A percentile compares a stretch with the other conserved stretches of the same genome.
Conservation (phyloP, 148 eudicot species). For the Tetragonia tetragonoides region DNA sequence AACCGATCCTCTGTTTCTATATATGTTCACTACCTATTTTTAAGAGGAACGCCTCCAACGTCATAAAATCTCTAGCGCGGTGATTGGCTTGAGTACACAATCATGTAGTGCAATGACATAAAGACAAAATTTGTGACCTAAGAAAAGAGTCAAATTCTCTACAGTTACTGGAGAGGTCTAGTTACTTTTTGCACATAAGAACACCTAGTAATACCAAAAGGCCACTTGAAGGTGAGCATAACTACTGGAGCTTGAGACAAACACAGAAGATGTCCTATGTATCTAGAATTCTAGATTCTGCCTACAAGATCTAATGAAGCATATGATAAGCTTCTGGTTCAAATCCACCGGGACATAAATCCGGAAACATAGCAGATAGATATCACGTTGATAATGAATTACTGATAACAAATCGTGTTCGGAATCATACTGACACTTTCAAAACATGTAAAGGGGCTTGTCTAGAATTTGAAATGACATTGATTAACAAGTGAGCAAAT, state of each 20-base stretch:
- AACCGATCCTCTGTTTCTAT: too few species aligned
- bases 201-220: background rate
- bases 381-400: slow-evolving; percentile 8
- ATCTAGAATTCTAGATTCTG: background rate
- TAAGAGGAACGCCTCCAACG: too few species aligned
- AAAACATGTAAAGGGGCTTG: background rate
- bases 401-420: background rate
- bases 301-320: background rate
- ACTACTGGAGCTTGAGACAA: background rate
- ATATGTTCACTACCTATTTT: too few species aligned
- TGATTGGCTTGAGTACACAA: too few species aligned
- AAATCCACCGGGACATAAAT: slow-evolving; percentile 5
- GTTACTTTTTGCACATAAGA: background rate
- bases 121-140: too few species aligned
- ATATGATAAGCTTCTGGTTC: background rate
- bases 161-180: too few species aligned
- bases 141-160: too few species aligned
- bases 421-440: background rate
- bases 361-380: background rate
- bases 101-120: too few species aligned
- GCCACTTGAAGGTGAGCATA: background rate
- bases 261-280: background rate
- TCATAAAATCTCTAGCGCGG: too few species aligned
- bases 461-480: slow-evolving; percentile 6
- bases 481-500: background rate